Evolutionary conservation across 345 rosid species (phyloP).

Genomic region (Populus nigra): DNA sequence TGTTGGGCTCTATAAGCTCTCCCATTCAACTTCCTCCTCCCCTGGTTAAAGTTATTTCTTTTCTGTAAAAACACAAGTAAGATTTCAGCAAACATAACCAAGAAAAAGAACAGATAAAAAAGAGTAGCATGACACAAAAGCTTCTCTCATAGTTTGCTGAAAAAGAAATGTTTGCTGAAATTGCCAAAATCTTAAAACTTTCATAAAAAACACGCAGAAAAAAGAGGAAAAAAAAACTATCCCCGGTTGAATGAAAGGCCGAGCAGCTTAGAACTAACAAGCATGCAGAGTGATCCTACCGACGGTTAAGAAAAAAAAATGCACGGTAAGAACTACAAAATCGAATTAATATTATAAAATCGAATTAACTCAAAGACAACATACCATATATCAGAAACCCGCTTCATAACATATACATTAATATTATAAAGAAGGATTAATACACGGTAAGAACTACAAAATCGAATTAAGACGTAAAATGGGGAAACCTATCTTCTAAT

Average conservation of each 20-base stretch:
- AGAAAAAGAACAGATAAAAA: neutral
- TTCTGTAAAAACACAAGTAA: constrained; percentile 41
- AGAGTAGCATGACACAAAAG: neutral
- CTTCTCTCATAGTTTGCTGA: neutral
- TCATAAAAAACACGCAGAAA: neutral
- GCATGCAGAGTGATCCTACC: neutral
- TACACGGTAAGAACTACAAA: neutral
- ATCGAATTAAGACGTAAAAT: neutral
- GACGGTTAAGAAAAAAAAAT: neutral
- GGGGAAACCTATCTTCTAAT: neutral
- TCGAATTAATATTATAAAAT: neutral
- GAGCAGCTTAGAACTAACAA: neutral
- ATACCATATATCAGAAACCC: neutral
- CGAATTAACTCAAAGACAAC: neutral
- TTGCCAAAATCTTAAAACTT: neutral
- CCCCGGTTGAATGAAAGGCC: neutral
- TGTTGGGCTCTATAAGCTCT: constrained; percentile 56
- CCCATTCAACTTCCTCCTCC: constrained; percentile 57
- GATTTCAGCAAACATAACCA: neutral
- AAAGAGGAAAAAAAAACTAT: neutral
- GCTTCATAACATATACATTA: neutral
- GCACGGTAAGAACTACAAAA: neutral
- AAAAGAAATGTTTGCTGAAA: neutral
- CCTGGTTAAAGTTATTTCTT: constrained; percentile 55
- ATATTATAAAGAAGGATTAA: neutral